Base-by-base conservation (phyloP, 495 filamentous ascomycete genomes). In the Aspergillus taichungensis region DNA sequence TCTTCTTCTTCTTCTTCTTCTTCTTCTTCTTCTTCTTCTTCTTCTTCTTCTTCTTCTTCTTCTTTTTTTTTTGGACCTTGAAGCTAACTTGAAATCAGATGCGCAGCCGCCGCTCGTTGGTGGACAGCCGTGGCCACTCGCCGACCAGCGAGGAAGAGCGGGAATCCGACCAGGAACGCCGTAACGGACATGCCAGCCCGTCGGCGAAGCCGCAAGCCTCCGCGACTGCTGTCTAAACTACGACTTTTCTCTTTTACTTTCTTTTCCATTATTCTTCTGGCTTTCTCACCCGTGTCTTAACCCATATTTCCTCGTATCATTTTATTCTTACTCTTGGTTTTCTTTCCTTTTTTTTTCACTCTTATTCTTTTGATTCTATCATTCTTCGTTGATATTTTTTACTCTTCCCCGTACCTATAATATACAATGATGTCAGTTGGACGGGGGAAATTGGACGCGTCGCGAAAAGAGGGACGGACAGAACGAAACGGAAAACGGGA, bases 41-140 rank as follows among this genome's bases (percentile, higher is more conserved):
- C 32, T 28, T 37, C 1, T 29, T 28, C 29, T 51, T 33, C 12
- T 14, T 32, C 18, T 10, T 7, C 32, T 35, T 51, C 43, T 29
- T 24, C 28, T 34, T 13, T 6, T 13, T 14, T 36, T 6, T 39
- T 34, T 36, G 76, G 68, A 76, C 76, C 18, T 33, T 24, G 41
- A 40, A 50, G 32, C 45, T 30, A 42, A 32, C 13, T 14, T 40
- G 34, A 7, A 29, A 13, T n/a, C n/a, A 56, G 71, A 72, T 70
- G 43, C 72, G 76, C 46, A 75, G 73, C 42, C 69, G 73, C 13
- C 71, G 67, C 18, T 80, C 77, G 6, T 62, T 80, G 61, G 66
- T 55, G 56, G 65, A 65, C 13, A 68, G 67, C 63, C 56, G 76
- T 52, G 60, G 68, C 60, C 59, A 68, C 57, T 55, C 66, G 37